Evolutionary conservation across 2,329 filamentous ascomycete genomes (phyloP).

Genomic region (Exophiala sideris): DNA sequence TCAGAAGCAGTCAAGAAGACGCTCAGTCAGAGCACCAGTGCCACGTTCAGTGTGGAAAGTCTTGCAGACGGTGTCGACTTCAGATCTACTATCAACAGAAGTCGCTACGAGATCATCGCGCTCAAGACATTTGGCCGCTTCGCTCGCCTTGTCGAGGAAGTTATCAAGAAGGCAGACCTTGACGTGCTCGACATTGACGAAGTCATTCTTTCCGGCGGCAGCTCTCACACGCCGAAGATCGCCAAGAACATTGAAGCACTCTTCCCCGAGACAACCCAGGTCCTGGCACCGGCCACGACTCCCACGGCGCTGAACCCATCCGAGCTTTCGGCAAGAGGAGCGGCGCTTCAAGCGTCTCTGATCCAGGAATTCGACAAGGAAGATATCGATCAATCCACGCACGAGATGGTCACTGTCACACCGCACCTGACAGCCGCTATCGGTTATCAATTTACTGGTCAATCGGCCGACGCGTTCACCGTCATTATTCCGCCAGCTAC

Average conservation of each 20-base stretch:
- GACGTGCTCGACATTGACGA: constrained; percentile 92
- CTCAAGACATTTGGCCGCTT: constrained; percentile 86
- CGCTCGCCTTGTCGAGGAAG: constrained; percentile 77
- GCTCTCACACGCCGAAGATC: constrained; percentile 89
- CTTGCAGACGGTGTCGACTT: constrained; percentile 88
- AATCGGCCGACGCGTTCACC: constrained; percentile 59
- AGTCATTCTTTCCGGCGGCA: constrained; percentile 88
- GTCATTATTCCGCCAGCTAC: constrained; percentile 83
- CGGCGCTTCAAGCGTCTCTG: constrained; percentile 89
- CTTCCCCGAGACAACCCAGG: constrained; percentile 74
- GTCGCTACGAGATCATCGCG: constrained; percentile 85
- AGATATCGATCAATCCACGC: constrained; percentile 93
- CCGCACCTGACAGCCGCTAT: constrained; percentile 86
- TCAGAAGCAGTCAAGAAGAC: constrained; percentile 89
- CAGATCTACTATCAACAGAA: constrained; percentile 84
- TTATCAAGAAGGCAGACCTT: constrained; percentile 85
- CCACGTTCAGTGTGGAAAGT: constrained; percentile 89
- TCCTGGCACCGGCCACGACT: constrained; percentile 80
- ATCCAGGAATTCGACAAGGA: constrained; percentile 91
- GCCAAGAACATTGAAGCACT: constrained; percentile 73
- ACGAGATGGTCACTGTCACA: constrained; percentile 90
- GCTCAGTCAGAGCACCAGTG: constrained; percentile 81
- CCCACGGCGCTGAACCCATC: constrained; percentile 84
- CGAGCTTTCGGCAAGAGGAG: constrained; percentile 82
- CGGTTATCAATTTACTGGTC: constrained; percentile 56